phyloP scores from a whole-genome alignment of 345 rosid species.

The Hibiscus tridactylites region DNA sequence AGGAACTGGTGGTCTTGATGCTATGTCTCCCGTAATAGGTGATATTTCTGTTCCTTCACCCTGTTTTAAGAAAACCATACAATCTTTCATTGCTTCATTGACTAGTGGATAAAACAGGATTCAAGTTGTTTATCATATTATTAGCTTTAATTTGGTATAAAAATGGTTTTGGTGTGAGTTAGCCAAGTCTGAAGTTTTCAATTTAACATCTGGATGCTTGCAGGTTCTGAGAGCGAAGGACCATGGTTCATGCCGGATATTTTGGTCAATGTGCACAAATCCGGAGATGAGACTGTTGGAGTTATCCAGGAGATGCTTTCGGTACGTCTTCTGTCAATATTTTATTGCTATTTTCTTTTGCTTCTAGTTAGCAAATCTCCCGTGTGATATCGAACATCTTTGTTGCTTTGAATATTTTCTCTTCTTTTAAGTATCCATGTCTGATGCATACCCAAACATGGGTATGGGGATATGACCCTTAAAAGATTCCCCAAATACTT shows the following conservation, averaged over 20 bases:
- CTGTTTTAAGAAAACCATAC: background rate
- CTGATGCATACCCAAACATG: background rate
- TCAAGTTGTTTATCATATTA: background rate
- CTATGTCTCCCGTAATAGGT: background rate
- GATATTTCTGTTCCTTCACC: background rate
- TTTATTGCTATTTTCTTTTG: background rate
- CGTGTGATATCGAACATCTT: background rate
- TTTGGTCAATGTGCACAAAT: background rate
- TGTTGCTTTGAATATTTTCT: background rate
- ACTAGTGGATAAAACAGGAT: background rate
- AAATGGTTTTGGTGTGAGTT: background rate
- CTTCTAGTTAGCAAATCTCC: background rate
- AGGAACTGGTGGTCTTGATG: background rate
- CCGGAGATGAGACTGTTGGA: background rate
- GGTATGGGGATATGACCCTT: background rate
- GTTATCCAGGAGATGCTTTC: background rate
- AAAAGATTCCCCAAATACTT: background rate
- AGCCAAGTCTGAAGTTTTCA: background rate
- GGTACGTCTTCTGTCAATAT: background rate
- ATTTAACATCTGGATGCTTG: background rate
- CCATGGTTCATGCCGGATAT: background rate
- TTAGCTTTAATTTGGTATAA: background rate
- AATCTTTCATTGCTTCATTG: background rate
- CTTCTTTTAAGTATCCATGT: background rate
- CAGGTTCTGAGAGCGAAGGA: background rate